Evolutionary conservation across 2,329 filamentous ascomycete species (phyloP).

Genomic region (Aquanectria penicillioides): DNA sequence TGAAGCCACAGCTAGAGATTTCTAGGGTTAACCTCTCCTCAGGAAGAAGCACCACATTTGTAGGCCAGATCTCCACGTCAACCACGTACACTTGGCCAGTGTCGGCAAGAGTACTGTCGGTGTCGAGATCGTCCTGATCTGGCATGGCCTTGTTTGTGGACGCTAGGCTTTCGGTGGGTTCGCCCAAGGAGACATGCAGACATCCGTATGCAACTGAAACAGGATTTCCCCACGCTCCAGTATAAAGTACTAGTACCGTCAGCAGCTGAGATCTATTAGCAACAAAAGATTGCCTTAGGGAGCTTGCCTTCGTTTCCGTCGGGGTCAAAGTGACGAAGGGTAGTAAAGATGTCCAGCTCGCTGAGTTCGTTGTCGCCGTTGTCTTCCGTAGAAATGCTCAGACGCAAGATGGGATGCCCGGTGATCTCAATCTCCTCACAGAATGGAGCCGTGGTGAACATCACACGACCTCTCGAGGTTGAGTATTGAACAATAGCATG

Average conservation of each 20-base stretch:
- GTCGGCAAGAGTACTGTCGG: conserved; percentile 62
- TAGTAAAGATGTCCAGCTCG: conserved; percentile 72
- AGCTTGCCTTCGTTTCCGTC: conserved; percentile 64
- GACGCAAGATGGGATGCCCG: conserved; percentile 71
- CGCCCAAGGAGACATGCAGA: conserved; percentile 66
- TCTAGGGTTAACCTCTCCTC: conserved; percentile 64
- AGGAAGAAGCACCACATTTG: conserved; percentile 60
- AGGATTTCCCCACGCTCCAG: conserved; percentile 70
- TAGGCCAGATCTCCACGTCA: conserved; percentile 72
- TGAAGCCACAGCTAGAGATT: conserved; percentile 63
- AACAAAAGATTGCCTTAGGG: too few species aligned
- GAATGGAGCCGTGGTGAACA: conserved; percentile 68
- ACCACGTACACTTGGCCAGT: conserved; percentile 64
- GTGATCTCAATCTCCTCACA: conserved; percentile 73
- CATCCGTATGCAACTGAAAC: conserved; percentile 71
- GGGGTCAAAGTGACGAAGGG: conserved; percentile 66
- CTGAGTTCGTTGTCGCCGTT: conserved; percentile 40
- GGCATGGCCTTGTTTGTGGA: conserved; percentile 63
- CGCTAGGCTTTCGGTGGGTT: conserved; percentile 58
- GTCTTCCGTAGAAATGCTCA: conserved; percentile 72
- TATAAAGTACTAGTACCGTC: conserved; percentile 73
- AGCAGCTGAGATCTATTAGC: too few species aligned
- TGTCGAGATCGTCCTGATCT: conserved; percentile 64
- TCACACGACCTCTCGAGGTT: conserved; percentile 59
- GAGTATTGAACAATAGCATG: conserved; percentile 64